Evolutionary conservation across 352 stramenopile species (phyloP), one percentile per base, ranked within the genome.

Genomic region (Globisporangium perplexum): DNA sequence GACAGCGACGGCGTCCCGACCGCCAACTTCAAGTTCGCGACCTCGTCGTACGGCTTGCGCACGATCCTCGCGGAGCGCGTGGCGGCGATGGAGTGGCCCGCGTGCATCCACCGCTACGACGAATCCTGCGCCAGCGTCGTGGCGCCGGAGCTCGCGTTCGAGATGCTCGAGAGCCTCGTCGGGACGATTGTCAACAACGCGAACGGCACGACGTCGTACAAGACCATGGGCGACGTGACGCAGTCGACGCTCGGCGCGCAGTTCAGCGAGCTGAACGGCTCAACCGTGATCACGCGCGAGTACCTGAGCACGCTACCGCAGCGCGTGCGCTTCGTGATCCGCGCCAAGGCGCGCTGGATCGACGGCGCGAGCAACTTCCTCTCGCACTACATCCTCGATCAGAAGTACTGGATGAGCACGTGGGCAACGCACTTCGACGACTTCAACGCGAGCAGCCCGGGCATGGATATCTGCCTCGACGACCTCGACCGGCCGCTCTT

Each of bases 341-440:
- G 72, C 11, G 41, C 72, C 6, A 83, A 79, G 55, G 67, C 69
- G 47, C 72, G 72, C 28, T 83, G 69, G 69, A 74, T 75, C 22
- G 68, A 71, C 45, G 66, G 62, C 18, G 72, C 65, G 30, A 77
- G 59, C 42, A 83, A 67, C 54, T 77, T 83, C 39, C 50, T 83
- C 15, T 77, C 67, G 38, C 69, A 71, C 33, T 71, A 80, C 42
- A 60, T 83, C 28, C 60, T 83, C 41, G 69, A 83, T 26, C 72
- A 79, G 44, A 79, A 77, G 56, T 79, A 79, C 26, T 83, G 72
- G 72, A 71, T 83, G 57, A 76, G 67, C 33, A 69, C 74, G 28
- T 83, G 69, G 72, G 69, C 55, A 18, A 80, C 72, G 5, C 59
- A 63, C 14, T 83, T 83, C 23, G 51, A 65, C 22, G 69, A 72